Conservation (phyloP, 1,284 basidiomycete species). For the Irpex lacteus region DNA sequence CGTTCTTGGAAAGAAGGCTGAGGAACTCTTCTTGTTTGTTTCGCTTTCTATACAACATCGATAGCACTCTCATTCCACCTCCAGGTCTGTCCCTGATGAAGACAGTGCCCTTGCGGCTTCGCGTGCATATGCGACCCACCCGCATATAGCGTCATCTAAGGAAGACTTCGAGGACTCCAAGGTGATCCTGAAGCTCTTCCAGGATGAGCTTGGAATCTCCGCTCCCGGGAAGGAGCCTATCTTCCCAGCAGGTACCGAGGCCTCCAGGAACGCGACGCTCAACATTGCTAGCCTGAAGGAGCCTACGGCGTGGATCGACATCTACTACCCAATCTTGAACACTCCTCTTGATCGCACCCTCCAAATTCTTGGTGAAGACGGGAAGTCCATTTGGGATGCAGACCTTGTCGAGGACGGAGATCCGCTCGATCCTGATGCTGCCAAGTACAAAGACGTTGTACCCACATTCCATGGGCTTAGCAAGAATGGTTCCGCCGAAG, state of each 20-base stretch:
- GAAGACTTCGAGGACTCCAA: constrained; percentile 67
- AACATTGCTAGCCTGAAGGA: constrained; percentile 41
- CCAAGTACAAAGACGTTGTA: constrained; percentile 53
- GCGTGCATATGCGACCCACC: constrained; percentile 59
- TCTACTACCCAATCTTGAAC: constrained; percentile 84
- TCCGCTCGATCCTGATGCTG: constrained; percentile 58
- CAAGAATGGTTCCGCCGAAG: constrained; percentile 60
- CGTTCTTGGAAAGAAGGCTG: constrained; percentile 14
- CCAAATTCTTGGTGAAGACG: constrained; percentile 55
- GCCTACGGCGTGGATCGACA: constrained; percentile 76
- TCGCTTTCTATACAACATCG: background rate
- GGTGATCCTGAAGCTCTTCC: constrained; percentile 60
- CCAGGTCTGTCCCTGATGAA: constrained; percentile 53
- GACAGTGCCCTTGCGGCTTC: constrained; percentile 56
- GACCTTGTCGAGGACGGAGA: constrained; percentile 70
- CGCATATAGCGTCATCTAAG: constrained; percentile 69
- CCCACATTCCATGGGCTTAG: constrained; percentile 74
- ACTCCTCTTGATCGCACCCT: constrained; percentile 64
- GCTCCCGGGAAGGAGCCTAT: constrained; percentile 46
- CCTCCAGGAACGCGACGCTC: constrained; percentile 65
- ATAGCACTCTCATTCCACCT: background rate
- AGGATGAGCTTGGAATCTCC: constrained; percentile 54
- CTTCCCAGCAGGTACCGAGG: constrained; percentile 60
- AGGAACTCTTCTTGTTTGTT: constrained; percentile 27
- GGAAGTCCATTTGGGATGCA: constrained; percentile 60